A percentile compares a stretch with the other conserved stretches of the same genome.
Evolutionary conservation across 2,329 filamentous ascomycete genomes (phyloP).

Genomic region (Aphanocladium album): DNA sequence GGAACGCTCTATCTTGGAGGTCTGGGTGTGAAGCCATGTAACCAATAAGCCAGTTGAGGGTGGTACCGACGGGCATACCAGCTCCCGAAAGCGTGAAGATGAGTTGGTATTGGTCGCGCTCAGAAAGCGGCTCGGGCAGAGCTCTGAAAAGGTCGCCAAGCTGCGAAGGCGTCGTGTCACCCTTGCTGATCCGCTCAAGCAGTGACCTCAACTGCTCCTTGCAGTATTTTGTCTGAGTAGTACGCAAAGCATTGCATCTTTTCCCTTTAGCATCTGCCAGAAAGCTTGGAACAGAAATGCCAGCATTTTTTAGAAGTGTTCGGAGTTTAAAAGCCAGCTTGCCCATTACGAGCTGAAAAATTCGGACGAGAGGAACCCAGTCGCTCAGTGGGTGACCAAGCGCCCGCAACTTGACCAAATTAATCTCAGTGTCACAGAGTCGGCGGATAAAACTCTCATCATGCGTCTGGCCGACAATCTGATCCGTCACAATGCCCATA

Average conservation of each 20-base stretch:
- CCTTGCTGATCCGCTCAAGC: conserved; percentile 6
- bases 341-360: background rate
- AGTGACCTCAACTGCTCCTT: conserved; percentile 9
- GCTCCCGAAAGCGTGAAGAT: conserved; percentile 1
- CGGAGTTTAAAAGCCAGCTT: background rate
- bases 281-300: background rate
- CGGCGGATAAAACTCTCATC: background rate
- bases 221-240: conserved; percentile 4
- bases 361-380: background rate
- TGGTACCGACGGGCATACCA: conserved; percentile 9
- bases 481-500: conserved; percentile 1
- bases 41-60: conserved; percentile 4
- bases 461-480: background rate
- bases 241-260: background rate
- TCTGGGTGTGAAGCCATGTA: conserved; percentile 12
- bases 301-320: background rate
- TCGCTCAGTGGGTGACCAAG: background rate
- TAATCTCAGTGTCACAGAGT: background rate
- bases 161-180: conserved; percentile 12
- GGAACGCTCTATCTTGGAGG: conserved; percentile 11
- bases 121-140: background rate
- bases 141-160: conserved; percentile 10
- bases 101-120: conserved; percentile 8
- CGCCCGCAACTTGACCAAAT: background rate
- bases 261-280: background rate